Conservation (phyloP, 106 monocot genomes). For the Alisma plantagoaquatica region DNA sequence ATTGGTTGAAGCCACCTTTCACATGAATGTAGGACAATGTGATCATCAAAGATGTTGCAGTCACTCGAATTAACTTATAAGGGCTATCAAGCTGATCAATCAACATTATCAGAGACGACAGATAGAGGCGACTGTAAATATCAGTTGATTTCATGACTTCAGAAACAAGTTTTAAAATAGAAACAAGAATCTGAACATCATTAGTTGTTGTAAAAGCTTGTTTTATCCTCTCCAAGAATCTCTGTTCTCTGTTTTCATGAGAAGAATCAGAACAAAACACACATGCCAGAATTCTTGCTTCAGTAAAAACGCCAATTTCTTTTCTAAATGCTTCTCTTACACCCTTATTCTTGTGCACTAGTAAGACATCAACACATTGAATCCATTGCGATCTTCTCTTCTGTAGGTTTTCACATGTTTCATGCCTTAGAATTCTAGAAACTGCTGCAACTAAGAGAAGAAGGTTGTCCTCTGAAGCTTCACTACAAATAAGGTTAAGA, state of each 20-base stretch:
- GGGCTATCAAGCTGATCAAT: slow-evolving; percentile 72
- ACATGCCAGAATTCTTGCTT: slow-evolving; percentile 32
- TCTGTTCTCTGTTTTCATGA: slow-evolving; percentile 35
- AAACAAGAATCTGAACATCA: slow-evolving; percentile 53
- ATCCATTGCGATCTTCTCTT: slow-evolving; percentile 51
- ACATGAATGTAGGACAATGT: slow-evolving; percentile 29
- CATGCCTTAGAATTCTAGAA: slow-evolving; percentile 66
- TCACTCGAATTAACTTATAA: slow-evolving; percentile 37
- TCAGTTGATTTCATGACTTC: slow-evolving; percentile 58
- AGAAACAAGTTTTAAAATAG: slow-evolving; percentile 56
- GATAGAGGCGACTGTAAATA: slow-evolving; percentile 39
- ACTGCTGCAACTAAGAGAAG: slow-evolving; percentile 48
- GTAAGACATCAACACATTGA: slow-evolving; percentile 58
- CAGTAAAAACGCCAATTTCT: slow-evolving; percentile 50
- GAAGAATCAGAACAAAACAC: slow-evolving; percentile 41
- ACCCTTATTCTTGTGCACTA: slow-evolving; percentile 53
- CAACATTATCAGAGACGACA: slow-evolving; percentile 57
- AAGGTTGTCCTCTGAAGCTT: slow-evolving; percentile 33
- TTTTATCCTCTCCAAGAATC: slow-evolving; percentile 56
- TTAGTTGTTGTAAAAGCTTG: slow-evolving; percentile 44
- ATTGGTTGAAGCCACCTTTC: slow-evolving; percentile 62
- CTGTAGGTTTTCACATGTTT: slow-evolving; percentile 22
- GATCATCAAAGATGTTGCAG: slow-evolving; percentile 56
- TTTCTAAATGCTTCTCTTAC: slow-evolving; percentile 81
- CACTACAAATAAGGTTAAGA: slow-evolving; percentile 49